phyloP scores from a whole-genome alignment of 305 asterid genomes.

The Fraxinus albicans region DNA sequence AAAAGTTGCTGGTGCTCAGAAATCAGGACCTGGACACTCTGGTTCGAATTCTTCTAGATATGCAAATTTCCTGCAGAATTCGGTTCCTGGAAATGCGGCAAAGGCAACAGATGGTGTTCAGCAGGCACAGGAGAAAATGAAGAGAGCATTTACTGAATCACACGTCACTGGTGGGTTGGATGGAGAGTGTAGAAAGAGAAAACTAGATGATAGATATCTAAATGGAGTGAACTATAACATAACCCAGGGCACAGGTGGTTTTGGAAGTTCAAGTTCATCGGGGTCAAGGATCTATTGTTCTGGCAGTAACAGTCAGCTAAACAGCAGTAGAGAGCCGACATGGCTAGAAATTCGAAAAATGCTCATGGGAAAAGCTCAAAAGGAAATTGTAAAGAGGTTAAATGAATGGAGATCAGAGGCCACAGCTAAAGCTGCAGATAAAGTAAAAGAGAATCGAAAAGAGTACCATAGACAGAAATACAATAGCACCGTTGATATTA shows the following conservation, averaged over 20 bases:
- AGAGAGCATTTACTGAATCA: conserved; percentile 50
- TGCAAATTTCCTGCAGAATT: conserved; percentile 35
- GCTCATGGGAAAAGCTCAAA: conserved; percentile 50
- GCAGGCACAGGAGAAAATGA: conserved; percentile 60
- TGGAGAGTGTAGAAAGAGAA: conserved; percentile 40
- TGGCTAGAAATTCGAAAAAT: conserved; percentile 39
- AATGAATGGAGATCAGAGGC: conserved; percentile 34
- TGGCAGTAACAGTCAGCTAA: conserved; percentile 30
- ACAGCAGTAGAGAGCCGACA: conserved; percentile 45
- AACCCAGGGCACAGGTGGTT: conserved; percentile 25
- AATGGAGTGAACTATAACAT: conserved; percentile 30
- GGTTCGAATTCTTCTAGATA: conserved; percentile 25
- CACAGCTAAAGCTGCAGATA: conserved; percentile 25
- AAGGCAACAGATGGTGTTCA: conserved; percentile 66
- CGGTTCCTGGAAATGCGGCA: conserved; percentile 37
- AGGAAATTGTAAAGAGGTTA: conserved; percentile 43
- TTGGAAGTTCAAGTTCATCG: conserved; percentile 11
- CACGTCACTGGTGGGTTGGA: conserved; percentile 31
- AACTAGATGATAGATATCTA: conserved; percentile 34
- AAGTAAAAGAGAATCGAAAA: conserved; percentile 27
- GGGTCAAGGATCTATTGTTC: conserved; percentile 35
- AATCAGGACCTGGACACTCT: conserved; percentile 34
- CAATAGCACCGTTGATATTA: conserved; percentile 16
- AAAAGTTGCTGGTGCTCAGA: conserved; percentile 42
- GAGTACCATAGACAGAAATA: conserved; percentile 37